Evolutionary conservation across 2,329 filamentous ascomycete genomes (phyloP).

Genomic region (Pseudophaeomoniella oleicola): DNA sequence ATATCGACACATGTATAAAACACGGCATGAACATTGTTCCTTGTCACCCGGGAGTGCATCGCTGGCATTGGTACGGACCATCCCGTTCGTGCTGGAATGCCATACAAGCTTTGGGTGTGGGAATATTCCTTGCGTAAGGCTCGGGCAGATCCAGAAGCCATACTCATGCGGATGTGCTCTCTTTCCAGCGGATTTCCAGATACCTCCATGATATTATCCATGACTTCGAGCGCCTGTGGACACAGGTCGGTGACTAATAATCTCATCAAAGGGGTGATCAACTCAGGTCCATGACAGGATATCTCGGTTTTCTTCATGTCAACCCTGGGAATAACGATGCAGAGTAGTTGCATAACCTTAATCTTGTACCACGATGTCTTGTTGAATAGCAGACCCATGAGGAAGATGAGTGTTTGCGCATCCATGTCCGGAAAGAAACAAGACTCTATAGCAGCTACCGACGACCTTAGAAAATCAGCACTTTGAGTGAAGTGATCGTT

Average conservation of each 20-base stretch:
- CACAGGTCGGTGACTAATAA: conserved; percentile 87
- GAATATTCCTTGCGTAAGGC: conserved; percentile 88
- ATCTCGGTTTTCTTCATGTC: conserved; percentile 90
- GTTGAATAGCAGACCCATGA: conserved; percentile 86
- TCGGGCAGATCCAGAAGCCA: conserved; percentile 77
- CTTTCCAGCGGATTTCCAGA: conserved; percentile 84
- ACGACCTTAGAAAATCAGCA: conserved; percentile 61
- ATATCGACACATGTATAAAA: conserved; percentile 82
- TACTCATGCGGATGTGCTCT: conserved; percentile 93
- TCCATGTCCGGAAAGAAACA: conserved; percentile 73
- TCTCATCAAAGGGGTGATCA: conserved; percentile 82
- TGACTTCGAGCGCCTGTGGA: conserved; percentile 76
- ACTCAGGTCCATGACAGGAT: conserved; percentile 77
- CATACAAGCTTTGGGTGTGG: conserved; percentile 83
- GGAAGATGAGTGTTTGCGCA: conserved; percentile 71
- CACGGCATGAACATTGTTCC: conserved; percentile 85
- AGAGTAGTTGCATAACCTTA: conserved; percentile 82
- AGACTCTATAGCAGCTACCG: conserved; percentile 59
- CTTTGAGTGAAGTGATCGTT: conserved; percentile 50
- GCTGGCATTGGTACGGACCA: conserved; percentile 94
- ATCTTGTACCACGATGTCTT: conserved; percentile 77
- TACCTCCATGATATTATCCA: conserved; percentile 93
- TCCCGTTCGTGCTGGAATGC: conserved; percentile 86
- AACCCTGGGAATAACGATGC: conserved; percentile 70
- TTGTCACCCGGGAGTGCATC: conserved; percentile 70